Evolutionary conservation across 306 rosid species (phyloP).

Genomic region (Dalbergia oliveri): DNA sequence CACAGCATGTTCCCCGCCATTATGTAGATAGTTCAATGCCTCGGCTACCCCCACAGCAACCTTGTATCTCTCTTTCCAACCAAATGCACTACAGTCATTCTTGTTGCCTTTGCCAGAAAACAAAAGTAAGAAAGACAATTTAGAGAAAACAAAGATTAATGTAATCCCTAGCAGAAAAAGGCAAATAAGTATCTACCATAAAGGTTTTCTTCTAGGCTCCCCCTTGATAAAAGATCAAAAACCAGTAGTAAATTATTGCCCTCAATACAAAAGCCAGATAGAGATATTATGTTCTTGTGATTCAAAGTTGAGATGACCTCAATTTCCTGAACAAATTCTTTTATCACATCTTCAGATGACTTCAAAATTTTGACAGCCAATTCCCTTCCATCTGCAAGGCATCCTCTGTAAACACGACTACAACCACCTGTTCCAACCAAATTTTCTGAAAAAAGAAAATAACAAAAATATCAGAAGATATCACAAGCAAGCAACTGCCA

Average conservation of each 20-base stretch:
- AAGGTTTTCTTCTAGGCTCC: conserved; percentile 92
- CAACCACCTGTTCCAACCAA: conserved; percentile 93
- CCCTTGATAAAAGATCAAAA: conserved; percentile 82
- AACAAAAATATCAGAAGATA: conserved; percentile 44
- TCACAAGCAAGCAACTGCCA: conserved; percentile 27
- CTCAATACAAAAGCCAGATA: conserved; percentile 83
- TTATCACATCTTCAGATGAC: conserved; percentile 70
- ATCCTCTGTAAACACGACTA: conserved; percentile 87
- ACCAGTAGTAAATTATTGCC: conserved; percentile 73
- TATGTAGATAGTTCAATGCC: conserved; percentile 84
- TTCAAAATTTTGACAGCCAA: conserved; percentile 91
- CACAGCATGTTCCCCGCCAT: conserved; percentile 75
- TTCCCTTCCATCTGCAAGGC: conserved; percentile 79
- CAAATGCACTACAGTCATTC: conserved; percentile 63
- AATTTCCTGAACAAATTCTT: conserved; percentile 86
- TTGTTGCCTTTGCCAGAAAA: conserved; percentile 68
- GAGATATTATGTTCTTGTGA: conserved; percentile 85
- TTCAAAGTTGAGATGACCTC: conserved; percentile 75
- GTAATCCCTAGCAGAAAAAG: conserved; percentile 37
- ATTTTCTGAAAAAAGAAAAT: conserved; percentile 63
- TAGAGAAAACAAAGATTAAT: conserved; percentile 22
- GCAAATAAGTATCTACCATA: conserved; percentile 64
- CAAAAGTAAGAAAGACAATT: conserved; percentile 36
- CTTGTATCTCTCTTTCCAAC: conserved; percentile 84
- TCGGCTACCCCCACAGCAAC: conserved; percentile 90